Conservation (phyloP, 2,329 filamentous ascomycete genomes). For the Colletotrichum phormii region DNA sequence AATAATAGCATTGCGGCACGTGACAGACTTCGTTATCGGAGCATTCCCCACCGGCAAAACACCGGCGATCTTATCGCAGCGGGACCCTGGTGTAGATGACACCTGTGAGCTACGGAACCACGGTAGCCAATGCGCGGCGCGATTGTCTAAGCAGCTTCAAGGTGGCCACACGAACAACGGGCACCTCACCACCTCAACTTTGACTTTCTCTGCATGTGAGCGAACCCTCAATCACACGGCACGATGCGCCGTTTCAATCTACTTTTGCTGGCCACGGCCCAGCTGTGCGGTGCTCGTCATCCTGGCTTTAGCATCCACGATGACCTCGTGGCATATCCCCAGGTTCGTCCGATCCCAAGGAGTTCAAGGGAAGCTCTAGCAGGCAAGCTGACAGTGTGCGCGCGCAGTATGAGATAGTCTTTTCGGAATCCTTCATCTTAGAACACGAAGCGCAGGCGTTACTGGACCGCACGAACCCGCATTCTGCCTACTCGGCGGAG, state of each 20-base stretch:
- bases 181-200: conserved; percentile 22
- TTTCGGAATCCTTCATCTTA: conserved; percentile 78
- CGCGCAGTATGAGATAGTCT: conserved; percentile 81
- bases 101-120: conserved; percentile 34
- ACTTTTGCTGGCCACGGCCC: conserved; percentile 56
- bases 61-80: conserved; percentile 12
- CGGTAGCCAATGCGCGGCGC: conserved; percentile 17
- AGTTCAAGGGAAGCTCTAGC: not conserved
- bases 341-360: conserved; percentile 64
- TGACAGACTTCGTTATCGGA: not conserved
- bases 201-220: conserved; percentile 46
- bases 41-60: conserved; percentile 1
- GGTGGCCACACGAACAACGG: conserved; percentile 6
- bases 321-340: conserved; percentile 87
- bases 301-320: conserved; percentile 85
- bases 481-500: conserved; percentile 54
- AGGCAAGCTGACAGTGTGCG: not conserved
- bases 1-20: not conserved
- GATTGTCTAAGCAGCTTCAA: conserved; percentile 6
- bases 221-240: conserved; percentile 44
- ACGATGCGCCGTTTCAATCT: conserved; percentile 65
- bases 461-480: conserved; percentile 56
- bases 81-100: conserved; percentile 32
- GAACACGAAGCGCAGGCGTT: conserved; percentile 75
- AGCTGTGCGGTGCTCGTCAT: conserved; percentile 61